phyloP scores from a whole-genome alignment of 805 yeast genomes.

The Crinitomyces ghanaensis region DNA sequence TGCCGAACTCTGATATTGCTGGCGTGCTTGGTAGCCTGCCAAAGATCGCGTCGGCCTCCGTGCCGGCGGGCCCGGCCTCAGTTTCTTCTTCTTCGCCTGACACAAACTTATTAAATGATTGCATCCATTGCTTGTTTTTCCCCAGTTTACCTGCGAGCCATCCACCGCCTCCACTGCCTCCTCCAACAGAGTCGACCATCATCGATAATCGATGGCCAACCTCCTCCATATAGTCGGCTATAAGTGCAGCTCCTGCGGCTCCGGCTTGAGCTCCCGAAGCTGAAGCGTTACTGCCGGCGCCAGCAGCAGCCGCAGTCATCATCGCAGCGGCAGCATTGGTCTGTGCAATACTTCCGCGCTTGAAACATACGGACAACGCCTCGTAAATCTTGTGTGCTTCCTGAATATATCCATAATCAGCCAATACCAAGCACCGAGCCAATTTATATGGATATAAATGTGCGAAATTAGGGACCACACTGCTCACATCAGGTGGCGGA shows the following conservation, averaged over 20 bases:
- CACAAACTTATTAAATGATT: constrained; percentile 64
- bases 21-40: constrained; percentile 20
- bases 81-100: constrained; percentile 62
- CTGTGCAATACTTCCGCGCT: constrained; percentile 26
- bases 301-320: constrained; percentile 11
- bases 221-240: constrained; percentile 33
- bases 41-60: constrained; percentile 19
- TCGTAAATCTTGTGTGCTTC: constrained; percentile 60
- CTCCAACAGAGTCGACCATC: constrained; percentile 7
- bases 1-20: constrained; percentile 1
- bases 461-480: constrained; percentile 25
- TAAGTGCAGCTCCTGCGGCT: constrained; percentile 23
- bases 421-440: constrained; percentile 54
- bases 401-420: constrained; percentile 49
- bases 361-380: constrained; percentile 30
- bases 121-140: constrained; percentile 82
- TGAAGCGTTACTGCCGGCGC: too few relatives aligned
- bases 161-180: constrained; percentile 24
- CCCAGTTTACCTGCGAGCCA: constrained; percentile 55
- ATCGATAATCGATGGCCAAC: constrained; percentile 31
- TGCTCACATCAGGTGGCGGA: constrained; percentile 20
- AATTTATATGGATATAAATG: constrained; percentile 52
- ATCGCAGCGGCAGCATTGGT: too few relatives aligned
- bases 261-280: too few relatives aligned
- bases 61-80: constrained; percentile 5